Evolutionary conservation across 495 filamentous ascomycete species (phyloP).

Genomic region (Bacidia rubella): DNA sequence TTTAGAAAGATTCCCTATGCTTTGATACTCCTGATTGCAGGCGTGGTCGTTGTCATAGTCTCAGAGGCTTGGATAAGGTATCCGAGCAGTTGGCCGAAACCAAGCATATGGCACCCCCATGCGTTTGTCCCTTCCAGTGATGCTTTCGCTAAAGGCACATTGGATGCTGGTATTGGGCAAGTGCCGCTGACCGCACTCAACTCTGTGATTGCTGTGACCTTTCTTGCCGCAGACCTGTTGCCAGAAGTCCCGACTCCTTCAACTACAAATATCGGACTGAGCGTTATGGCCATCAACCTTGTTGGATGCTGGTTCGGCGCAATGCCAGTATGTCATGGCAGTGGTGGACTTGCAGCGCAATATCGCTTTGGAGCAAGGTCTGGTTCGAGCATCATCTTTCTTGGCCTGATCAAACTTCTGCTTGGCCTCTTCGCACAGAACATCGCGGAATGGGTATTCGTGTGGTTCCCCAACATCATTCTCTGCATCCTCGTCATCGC

Average conservation of each 20-base stretch:
- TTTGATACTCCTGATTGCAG: constrained; percentile 51
- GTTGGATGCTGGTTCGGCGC: constrained; percentile 78
- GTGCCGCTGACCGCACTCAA: constrained; percentile 83
- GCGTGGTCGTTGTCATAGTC: constrained; percentile 41
- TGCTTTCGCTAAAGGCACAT: constrained; percentile 34
- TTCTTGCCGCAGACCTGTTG: constrained; percentile 60
- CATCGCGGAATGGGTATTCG: constrained; percentile 50
- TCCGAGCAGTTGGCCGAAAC: constrained; percentile 26
- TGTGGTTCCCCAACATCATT: constrained; percentile 55
- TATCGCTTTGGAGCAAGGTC: constrained; percentile 82
- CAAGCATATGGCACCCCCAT: constrained; percentile 37
- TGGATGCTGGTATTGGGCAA: constrained; percentile 62
- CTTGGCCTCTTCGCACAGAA: constrained; percentile 64
- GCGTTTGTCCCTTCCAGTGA: constrained; percentile 30
- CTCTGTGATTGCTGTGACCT: constrained; percentile 72
- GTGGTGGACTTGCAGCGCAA: constrained; percentile 79
- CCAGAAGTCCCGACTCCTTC: constrained; percentile 52
- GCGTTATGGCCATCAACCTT: constrained; percentile 72
- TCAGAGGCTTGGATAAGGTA: constrained; percentile 14
- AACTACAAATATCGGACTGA: constrained; percentile 61
- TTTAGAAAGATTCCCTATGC: constrained; percentile 60
- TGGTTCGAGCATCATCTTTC: constrained; percentile 65
- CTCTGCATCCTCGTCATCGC: constrained; percentile 82
- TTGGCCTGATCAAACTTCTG: constrained; percentile 62
- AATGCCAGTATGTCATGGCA: constrained; percentile 93